These are phyloP conservation scores for Phenoliferia sp. DNA, from an alignment of 1,284 basidiomycete species.

Conservation along the genomic window DNA sequence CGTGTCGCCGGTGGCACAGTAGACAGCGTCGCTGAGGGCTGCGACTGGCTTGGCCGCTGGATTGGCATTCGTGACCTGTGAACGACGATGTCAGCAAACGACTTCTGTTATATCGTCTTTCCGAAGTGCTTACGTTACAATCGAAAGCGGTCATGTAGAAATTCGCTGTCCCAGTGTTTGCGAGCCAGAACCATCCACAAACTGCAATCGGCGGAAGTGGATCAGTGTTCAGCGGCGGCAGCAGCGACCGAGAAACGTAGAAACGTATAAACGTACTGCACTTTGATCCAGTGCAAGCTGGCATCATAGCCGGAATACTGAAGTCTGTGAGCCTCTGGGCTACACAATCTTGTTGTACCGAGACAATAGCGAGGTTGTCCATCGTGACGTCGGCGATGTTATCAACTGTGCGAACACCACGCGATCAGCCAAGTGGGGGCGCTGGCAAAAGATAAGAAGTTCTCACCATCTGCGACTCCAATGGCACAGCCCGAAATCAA, in stretches of 20 bases:
- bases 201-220: background rate
- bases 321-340: conserved; percentile 4
- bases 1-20: background rate
- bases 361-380: conserved; percentile 19
- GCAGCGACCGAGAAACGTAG: background rate
- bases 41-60: background rate
- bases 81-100: too few species aligned
- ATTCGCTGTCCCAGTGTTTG: conserved; percentile 10
- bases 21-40: background rate
- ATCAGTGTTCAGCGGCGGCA: background rate
- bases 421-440: background rate
- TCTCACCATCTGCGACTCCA: background rate
- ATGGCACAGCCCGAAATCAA: conserved; percentile 27
- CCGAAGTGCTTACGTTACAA: too few species aligned
- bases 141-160: conserved; percentile 19
- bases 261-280: conserved; percentile 8
- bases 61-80: background rate
- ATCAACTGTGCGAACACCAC: background rate
- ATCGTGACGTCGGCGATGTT: conserved; percentile 17
- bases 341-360: conserved; percentile 10
- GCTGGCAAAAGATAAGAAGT: background rate
- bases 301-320: conserved; percentile 19
- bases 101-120: too few species aligned
- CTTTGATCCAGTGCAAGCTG: conserved; percentile 14
- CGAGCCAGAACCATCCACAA: conserved; percentile 25